phyloP scores from a whole-genome alignment of 1,284 basidiomycete genomes.

The Cystobasidiaceae sp. region DNA sequence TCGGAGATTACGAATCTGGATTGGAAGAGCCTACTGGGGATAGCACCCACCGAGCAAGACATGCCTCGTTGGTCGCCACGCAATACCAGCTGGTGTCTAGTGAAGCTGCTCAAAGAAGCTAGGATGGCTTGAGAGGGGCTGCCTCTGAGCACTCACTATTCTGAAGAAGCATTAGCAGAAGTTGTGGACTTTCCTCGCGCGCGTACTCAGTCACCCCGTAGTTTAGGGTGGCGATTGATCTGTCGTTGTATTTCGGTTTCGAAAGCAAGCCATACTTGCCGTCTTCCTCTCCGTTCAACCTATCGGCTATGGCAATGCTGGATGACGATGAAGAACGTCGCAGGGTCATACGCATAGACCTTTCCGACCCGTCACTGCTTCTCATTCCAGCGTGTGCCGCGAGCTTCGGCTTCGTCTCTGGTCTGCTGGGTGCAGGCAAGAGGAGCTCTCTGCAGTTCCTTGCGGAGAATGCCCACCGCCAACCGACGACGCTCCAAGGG shows the following conservation, averaged over 20 bases:
- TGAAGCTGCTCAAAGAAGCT: conserved; percentile 19
- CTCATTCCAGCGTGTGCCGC: conserved; percentile 36
- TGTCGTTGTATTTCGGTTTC: not conserved
- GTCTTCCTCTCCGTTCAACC: not conserved
- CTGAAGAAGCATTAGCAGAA: too few species aligned
- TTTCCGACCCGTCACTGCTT: conserved; percentile 33
- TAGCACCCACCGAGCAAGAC: not conserved
- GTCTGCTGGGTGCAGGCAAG: conserved; percentile 46
- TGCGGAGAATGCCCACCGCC: conserved; percentile 62
- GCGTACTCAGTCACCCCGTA: too few species aligned
- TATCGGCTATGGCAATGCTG: not conserved
- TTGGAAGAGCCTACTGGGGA: conserved; percentile 21
- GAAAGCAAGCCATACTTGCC: not conserved
- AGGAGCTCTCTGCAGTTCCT: conserved; percentile 53
- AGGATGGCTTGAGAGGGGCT: conserved; percentile 1
- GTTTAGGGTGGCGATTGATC: too few species aligned
- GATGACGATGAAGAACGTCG: not conserved
- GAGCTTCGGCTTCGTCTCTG: conserved; percentile 40
- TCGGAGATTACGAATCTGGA: conserved; percentile 12
- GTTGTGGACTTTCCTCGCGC: too few species aligned
- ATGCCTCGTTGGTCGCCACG: conserved; percentile 14
- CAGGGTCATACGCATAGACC: conserved; percentile 7
- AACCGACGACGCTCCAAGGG: conserved; percentile 71
- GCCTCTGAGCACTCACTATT: not conserved
- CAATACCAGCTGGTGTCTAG: conserved; percentile 14